A percentile compares a stretch with the other conserved stretches of the same genome.
These are phyloP conservation scores for Penicillium bialowiezense DNA, from an alignment of 495 filamentous ascomycete species.

Conservation along the genomic window DNA sequence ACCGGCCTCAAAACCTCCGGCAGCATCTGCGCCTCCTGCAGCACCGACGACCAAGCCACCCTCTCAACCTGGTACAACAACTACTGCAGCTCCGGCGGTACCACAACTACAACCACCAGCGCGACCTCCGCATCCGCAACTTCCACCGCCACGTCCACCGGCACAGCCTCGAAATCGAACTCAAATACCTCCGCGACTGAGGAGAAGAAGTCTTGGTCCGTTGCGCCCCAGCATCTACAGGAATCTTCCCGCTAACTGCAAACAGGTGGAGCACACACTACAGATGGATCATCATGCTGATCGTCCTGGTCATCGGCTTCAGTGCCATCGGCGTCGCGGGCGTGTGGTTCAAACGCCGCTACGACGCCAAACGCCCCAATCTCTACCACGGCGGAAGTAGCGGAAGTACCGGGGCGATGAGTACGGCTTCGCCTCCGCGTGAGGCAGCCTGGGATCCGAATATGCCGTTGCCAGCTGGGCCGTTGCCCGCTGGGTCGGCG, in stretches of 20 bases:
- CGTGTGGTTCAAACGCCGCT: constrained; percentile 47
- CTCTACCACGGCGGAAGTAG: constrained; percentile 32
- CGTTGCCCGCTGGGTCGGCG: constrained; percentile 16
- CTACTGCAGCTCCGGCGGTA: constrained; percentile 35
- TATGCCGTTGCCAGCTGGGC: neutral
- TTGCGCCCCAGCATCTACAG: neutral
- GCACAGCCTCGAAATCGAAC: constrained; percentile 2
- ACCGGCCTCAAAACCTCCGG: constrained; percentile 36
- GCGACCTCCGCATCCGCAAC: constrained; percentile 10
- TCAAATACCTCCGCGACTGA: neutral
- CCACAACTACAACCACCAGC: constrained; percentile 14
- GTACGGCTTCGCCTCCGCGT: neutral
- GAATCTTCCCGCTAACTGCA: neutral
- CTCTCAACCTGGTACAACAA: constrained; percentile 51
- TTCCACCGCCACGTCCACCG: constrained; percentile 9
- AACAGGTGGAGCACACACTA: constrained; percentile 51
- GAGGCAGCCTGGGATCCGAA: neutral
- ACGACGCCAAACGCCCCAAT: constrained; percentile 41
- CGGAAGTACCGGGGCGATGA: constrained; percentile 14
- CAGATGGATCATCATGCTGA: constrained; percentile 54
- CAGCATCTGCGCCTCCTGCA: constrained; percentile 33
- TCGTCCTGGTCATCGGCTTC: constrained; percentile 50
- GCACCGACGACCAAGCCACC: constrained; percentile 29
- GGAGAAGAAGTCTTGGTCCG: constrained; percentile 27
- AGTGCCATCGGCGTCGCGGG: constrained; percentile 30